A percentile compares a stretch with the other conserved stretches of the same genome.
Evolutionary conservation across 2,329 filamentous ascomycete genomes (phyloP).

Genomic region (Penicillium brevicompactum): DNA sequence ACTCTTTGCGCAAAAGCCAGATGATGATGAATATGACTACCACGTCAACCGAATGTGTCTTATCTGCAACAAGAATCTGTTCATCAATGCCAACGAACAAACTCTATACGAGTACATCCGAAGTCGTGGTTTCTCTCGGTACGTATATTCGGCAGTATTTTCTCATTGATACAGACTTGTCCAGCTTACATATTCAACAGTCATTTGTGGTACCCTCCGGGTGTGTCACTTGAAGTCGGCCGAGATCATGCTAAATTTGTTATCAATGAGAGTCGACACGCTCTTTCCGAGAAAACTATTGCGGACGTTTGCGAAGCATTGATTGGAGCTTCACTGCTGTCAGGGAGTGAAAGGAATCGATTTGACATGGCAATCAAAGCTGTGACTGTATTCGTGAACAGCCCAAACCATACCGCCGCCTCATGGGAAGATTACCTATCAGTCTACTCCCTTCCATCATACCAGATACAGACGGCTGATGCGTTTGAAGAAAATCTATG

Average conservation of each 20-base stretch:
- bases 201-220: constrained; percentile 85
- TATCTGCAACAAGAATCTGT: constrained; percentile 88
- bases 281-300: constrained; percentile 82
- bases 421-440: constrained; percentile 73
- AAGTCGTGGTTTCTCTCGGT: constrained; percentile 77
- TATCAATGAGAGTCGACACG: constrained; percentile 55
- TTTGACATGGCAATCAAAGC: constrained; percentile 65
- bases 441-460: constrained; percentile 69
- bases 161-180: neutral
- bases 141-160: constrained; percentile 20
- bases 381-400: constrained; percentile 63
- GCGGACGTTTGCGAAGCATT: constrained; percentile 94
- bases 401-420: constrained; percentile 68
- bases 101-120: constrained; percentile 75
- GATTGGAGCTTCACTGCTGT: constrained; percentile 78
- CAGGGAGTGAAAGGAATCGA: constrained; percentile 50
- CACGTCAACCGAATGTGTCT: constrained; percentile 90
- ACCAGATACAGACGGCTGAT: constrained; percentile 65
- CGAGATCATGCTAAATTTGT: constrained; percentile 61
- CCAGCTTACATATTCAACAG: constrained; percentile 35
- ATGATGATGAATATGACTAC: constrained; percentile 80
- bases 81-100: constrained; percentile 70
- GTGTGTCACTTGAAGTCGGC: constrained; percentile 71
- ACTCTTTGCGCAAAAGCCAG: constrained; percentile 74
- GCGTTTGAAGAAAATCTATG: constrained; percentile 71